A percentile compares a stretch with the other conserved stretches of the same genome.
Evolutionary conservation across 306 rosid genomes (phyloP).

Genomic region (Gillenia trifoliata): DNA sequence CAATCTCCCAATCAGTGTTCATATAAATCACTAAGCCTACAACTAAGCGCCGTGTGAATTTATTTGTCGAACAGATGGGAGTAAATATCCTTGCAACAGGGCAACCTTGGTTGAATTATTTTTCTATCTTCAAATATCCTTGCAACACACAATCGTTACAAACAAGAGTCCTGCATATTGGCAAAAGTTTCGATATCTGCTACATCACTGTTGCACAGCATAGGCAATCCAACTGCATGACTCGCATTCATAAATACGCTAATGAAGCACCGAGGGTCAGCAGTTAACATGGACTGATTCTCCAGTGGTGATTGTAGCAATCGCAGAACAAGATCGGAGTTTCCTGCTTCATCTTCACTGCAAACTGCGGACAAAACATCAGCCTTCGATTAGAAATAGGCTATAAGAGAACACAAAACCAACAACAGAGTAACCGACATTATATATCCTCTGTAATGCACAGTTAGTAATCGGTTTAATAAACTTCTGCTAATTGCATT

Average conservation of each 20-base stretch:
- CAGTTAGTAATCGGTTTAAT: too few species aligned
- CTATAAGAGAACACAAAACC: neutral
- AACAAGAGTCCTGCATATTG: neutral
- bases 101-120: too few species aligned
- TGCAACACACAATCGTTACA: neutral
- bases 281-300: neutral
- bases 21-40: too few species aligned
- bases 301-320: neutral
- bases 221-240: neutral
- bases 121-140: neutral
- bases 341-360: slow-evolving; percentile 23
- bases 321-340: slow-evolving; percentile 15
- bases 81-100: too few species aligned
- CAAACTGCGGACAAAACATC: slow-evolving; percentile 22
- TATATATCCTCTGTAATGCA: neutral
- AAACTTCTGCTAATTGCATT: too few species aligned
- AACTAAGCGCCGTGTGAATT: too few species aligned
- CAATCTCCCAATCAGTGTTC: too few species aligned
- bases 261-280: neutral
- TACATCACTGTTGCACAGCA: slow-evolving; percentile 5
- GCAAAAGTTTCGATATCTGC: neutral
- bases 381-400: slow-evolving; percentile 2
- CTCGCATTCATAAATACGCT: neutral
- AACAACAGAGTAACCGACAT: neutral
- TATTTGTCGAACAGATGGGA: too few species aligned